A percentile compares a stretch with the other conserved stretches of the same genome.
Evolutionary conservation across 2,329 filamentous ascomycete species (phyloP).

Genomic region (Mycocentrospora acerina): DNA sequence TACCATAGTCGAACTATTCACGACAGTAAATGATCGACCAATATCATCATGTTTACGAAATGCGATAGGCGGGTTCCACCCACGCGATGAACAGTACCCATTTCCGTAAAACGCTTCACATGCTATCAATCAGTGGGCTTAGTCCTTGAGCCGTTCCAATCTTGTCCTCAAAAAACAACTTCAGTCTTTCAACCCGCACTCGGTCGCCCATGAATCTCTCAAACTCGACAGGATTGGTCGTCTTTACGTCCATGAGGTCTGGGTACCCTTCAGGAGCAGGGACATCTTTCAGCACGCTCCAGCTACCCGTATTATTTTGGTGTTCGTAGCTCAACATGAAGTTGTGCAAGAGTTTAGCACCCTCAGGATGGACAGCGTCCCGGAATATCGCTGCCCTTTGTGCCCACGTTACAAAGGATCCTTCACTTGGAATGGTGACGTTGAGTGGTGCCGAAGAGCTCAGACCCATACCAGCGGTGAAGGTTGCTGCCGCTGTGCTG

Average conservation of each 20-base stretch:
- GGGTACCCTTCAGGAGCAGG: slow-evolving; percentile 31
- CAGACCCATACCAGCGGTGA: slow-evolving; percentile 11
- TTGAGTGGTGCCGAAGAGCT: slow-evolving; percentile 3
- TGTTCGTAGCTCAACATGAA: slow-evolving; percentile 49
- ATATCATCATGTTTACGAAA: too few relatives aligned
- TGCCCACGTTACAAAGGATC: slow-evolving; percentile 50
- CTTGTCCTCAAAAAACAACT: slow-evolving; percentile 46
- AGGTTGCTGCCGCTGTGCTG: slow-evolving; percentile 20
- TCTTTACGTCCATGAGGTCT: slow-evolving; percentile 30
- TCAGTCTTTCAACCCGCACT: slow-evolving; percentile 44
- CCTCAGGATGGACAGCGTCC: slow-evolving; percentile 52
- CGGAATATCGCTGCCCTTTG: slow-evolving; percentile 53
- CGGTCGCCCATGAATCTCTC: slow-evolving; percentile 48
- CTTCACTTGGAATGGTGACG: slow-evolving; percentile 37
- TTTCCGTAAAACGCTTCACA: too few relatives aligned
- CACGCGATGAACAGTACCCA: too few relatives aligned
- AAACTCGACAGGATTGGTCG: slow-evolving; percentile 45
- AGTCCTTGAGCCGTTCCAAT: slow-evolving; percentile 48
- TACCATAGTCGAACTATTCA: too few relatives aligned
- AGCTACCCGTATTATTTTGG: slow-evolving; percentile 36
- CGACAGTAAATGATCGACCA: too few relatives aligned
- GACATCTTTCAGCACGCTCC: slow-evolving; percentile 43
- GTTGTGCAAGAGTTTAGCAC: slow-evolving; percentile 54
- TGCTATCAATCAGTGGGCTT: slow-evolving; percentile 38
- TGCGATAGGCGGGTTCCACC: too few relatives aligned